phyloP scores from a whole-genome alignment of 768 basidiomycete species.

The Auricularia sp. region DNA sequence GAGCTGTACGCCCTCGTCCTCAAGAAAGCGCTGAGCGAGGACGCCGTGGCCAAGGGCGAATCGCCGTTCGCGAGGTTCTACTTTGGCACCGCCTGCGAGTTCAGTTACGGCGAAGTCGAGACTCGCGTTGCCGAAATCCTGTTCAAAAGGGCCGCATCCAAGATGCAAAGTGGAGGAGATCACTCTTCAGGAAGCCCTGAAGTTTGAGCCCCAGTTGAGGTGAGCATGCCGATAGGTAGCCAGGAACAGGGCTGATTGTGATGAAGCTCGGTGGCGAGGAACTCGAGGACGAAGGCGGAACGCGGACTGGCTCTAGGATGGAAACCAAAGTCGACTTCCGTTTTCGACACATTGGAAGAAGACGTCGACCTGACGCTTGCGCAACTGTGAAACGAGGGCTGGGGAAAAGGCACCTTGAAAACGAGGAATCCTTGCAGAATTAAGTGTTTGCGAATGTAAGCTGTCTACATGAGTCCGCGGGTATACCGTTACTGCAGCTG shows the following conservation, averaged over 20 bases:
- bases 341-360: neutral
- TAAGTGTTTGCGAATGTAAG: neutral
- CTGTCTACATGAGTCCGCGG: neutral
- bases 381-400: neutral
- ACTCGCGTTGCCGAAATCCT: constrained; percentile 5
- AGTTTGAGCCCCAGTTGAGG: neutral
- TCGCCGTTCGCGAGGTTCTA: constrained; percentile 7
- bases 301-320: neutral
- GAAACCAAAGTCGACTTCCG: neutral
- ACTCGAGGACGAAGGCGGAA: neutral
- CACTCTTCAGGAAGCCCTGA: neutral
- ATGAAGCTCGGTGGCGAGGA: neutral
- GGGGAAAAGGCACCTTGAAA: neutral
- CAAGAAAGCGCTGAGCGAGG: constrained; percentile 2
- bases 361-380: neutral
- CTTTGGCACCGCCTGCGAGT: constrained; percentile 3
- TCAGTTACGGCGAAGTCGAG: constrained; percentile 7
- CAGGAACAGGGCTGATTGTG: neutral
- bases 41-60: neutral
- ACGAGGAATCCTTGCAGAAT: neutral
- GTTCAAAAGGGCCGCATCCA: constrained; percentile 6
- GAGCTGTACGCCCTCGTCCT: constrained; percentile 8
- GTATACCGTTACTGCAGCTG: neutral
- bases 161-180: constrained; percentile 2
- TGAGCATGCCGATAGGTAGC: neutral